Conservation (phyloP, 257 asterid genomes). For the Leptodermis oblonga region DNA sequence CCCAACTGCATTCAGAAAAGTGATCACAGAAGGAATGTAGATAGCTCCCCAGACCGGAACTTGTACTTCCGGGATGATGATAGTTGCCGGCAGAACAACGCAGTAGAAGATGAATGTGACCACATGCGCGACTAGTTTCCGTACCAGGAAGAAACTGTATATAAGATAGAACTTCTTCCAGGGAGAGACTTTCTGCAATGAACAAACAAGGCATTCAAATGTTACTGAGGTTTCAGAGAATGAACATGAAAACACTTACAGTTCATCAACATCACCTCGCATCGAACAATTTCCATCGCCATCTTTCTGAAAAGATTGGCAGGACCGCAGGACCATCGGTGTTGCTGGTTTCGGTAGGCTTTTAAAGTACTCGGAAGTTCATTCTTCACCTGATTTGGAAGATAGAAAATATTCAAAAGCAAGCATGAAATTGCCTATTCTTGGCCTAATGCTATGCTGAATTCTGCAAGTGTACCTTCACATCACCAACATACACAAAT, state of each 20-base stretch:
- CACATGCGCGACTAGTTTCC: constrained; percentile 26
- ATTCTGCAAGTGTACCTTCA: constrained; percentile 21
- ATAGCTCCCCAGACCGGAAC: constrained; percentile 30
- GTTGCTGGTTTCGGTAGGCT: constrained; percentile 45
- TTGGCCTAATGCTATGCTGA: neutral
- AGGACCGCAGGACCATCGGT: constrained; percentile 54
- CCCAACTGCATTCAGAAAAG: constrained; percentile 30
- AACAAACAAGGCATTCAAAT: neutral
- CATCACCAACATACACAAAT: constrained; percentile 48
- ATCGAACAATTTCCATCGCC: constrained; percentile 35
- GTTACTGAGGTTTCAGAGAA: neutral
- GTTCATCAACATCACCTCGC: constrained; percentile 23
- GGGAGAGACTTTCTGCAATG: constrained; percentile 26
- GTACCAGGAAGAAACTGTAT: constrained; percentile 30
- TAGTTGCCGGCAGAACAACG: constrained; percentile 24
- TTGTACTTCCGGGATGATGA: constrained; percentile 24
- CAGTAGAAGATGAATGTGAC: constrained; percentile 28
- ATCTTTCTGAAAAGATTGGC: constrained; percentile 50
- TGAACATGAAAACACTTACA: neutral
- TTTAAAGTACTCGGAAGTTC: constrained; percentile 51
- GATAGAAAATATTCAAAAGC: neutral
- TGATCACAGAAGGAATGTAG: constrained; percentile 22
- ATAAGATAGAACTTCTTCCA: constrained; percentile 31
- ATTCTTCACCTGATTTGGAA: constrained; percentile 33
- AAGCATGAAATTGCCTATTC: no score